Evolutionary conservation across 441 rosid species (phyloP), one percentile per base, ranked within the genome.

Genomic region (Pelargonium citronellum): DNA sequence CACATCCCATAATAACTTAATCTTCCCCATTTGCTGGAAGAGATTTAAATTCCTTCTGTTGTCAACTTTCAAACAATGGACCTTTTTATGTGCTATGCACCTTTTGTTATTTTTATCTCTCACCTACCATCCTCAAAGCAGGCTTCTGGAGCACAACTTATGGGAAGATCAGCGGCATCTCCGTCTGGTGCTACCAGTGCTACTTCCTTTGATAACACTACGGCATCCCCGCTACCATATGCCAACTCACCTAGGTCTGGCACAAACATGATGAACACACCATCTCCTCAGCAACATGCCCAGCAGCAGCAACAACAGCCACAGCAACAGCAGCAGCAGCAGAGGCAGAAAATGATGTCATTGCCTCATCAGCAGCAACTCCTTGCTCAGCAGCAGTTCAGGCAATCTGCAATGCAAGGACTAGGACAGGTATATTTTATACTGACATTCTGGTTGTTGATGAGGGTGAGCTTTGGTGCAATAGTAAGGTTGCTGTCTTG

Each of bases 201-300:
- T 66, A 78, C 80, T 71, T 89, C 92, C 65, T 87, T 88, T 79
- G 97, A 91, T 65, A 88, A 83, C 83, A 82, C 90, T 68, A 81
- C 90, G 17, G 76, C 89, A 76, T 95, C 99, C 69, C 98, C 99
- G 5, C 77, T 95, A 68, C 91, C 80, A 71, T 92, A 92, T 84
- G 87, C 96, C 68, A 92, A 89, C 80, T 95, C 99, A 70, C 99
- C 97, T 74, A 88, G 92, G 74, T 89, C 98, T 41, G 86, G 87
- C 67, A 71, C 93, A 46, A 84, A 69, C 73, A 87, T 95, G 83
- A 87, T 87, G 86, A 95, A 88, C 70, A 83, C 86, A 12, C 91
- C 95, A 66, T 95, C 98, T 74, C 97, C 99, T 74, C 97, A 91
- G 79, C 98, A 90, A 68, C 90, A 90, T 70, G 55, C 71, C 20